phyloP scores from a whole-genome alignment of 495 filamentous ascomycete species.

The Lentithecium fluviatile region DNA sequence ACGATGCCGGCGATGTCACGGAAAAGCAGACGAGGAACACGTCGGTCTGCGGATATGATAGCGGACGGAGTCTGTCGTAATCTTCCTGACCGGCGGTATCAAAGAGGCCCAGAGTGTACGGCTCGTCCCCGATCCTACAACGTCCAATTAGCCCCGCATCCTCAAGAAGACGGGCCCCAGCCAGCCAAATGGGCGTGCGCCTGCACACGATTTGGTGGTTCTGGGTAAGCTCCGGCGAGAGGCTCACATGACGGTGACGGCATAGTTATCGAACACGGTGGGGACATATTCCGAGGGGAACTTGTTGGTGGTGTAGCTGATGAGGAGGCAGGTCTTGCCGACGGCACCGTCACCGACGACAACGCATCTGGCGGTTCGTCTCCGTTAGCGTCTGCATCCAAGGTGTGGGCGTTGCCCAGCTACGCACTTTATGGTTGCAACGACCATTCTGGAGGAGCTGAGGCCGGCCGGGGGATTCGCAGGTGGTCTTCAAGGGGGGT shows the following conservation, averaged over 20 bases:
- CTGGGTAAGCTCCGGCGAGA: constrained; percentile 4
- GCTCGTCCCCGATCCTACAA: constrained; percentile 95
- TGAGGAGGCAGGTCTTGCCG: constrained; percentile 96
- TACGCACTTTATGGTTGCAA: constrained; percentile 35
- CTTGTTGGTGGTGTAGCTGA: constrained; percentile 99
- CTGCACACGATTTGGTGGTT: background rate
- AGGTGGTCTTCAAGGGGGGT: background rate
- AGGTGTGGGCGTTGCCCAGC: background rate
- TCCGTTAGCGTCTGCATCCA: constrained; percentile 1
- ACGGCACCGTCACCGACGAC: constrained; percentile 99
- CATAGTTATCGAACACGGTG: constrained; percentile 99
- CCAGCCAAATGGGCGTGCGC: background rate
- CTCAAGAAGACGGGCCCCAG: background rate
- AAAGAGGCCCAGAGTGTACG: constrained; percentile 94
- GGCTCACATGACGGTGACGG: constrained; percentile 97
- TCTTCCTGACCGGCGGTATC: constrained; percentile 99
- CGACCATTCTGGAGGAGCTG: constrained; percentile 26
- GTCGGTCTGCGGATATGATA: constrained; percentile 98
- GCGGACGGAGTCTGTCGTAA: constrained; percentile 93
- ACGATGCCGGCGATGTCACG: constrained; percentile 96
- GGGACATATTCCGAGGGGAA: constrained; percentile 99
- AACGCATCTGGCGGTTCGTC: constrained; percentile 67
- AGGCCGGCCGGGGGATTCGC: background rate
- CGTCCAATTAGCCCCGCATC: constrained; percentile 5
- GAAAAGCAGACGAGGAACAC: constrained; percentile 99